Evolutionary conservation across 495 filamentous ascomycete genomes (phyloP), one percentile per base, ranked within the genome.

Genomic region (Annulohypoxylon bovei): DNA sequence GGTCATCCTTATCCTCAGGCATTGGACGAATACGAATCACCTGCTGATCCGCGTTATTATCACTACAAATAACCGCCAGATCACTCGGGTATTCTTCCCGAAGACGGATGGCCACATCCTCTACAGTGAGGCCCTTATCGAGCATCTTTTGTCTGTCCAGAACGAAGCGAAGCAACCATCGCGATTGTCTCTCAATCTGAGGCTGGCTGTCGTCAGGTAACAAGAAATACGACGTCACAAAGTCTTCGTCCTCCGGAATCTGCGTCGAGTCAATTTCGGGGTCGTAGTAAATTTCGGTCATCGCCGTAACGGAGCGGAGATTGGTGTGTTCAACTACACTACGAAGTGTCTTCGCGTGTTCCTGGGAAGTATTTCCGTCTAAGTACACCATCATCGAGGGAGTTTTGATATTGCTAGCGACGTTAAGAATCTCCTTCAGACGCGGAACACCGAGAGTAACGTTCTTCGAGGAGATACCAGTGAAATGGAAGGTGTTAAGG

Each of bases 391-490:
- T 89, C 95, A 98, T 98, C 14, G 93, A 94, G 5, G 95, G 95
- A 0, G 95, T 99, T 86, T 99, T 99, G 84, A 99, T 97, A 76
- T 98, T 96, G 64, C 89, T 92, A 2, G 95, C 95, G 42, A 98
- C 92, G 77, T 99, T 98, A 37, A 99, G 83, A 88, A 99, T 98
- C 81, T 99, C 95, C 88, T 99, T 99, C 18, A 99, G 86, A 88
- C 95, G 94, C 50, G 95, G 95, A 23, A 99, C 95, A 92, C 95
- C 95, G 57, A 98, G 91, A 22, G 95, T 99, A 53, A 98, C 93
- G 85, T 98, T 99, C 89, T 99, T 99, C 22, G 95, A 97, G 1
- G 96, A 96, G 44, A 99, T 93, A 96, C 95, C 95, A 79, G 95
- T 93, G 81, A 99, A 98, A 87, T 99, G 95, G 90, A 99, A 99